Evolutionary conservation across 768 basidiomycete species (phyloP), one percentile per base, ranked within the genome.

Genomic region (Hypholoma sublateritium): DNA sequence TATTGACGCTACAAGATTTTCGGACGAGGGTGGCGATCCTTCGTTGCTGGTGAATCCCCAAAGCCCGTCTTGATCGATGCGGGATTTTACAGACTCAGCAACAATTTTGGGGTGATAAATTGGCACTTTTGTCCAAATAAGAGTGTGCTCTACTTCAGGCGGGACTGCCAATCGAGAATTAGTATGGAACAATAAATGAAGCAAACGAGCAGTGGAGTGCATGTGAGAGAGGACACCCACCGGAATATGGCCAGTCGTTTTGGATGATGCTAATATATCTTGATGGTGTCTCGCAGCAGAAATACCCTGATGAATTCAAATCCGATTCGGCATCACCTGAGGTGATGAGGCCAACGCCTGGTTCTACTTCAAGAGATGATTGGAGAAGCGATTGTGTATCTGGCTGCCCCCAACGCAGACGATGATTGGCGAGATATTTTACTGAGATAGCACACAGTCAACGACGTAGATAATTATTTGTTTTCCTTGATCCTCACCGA

Each of bases 171-270:
- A 9, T 32, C 9, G 28, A 32, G 28, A 7, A 7, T 5, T 9
- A 32, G 28, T 5, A 32, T 9, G 28, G 6, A 32, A 32, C 12
- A 37, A 13, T 5, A 36, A 28, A 50, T 43, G 16, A 43, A 28
- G 49, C 24, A 50, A 45, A 43, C 56, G 22, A 53, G 17, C 11
- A 28, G 39, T 32, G 44, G 9, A 13, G 43, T 22, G 35, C 41
- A 43, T 25, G 46, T n/a, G 21, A 25, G 39, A 22, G 35, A 28
- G n/a, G 2, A 46, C 16, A 43, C 77, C 53, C 63, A 88, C 89
- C 84, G 6, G 89, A 92, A 70, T 95, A 95, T 0, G 92, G 92
- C 92, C 92, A 95, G 67, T 93, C 91, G 65, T 93, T 92, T 63
- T 77, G 85, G 45, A 88, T 88, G 59, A 93, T 84, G 64, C 85